These are phyloP conservation scores for Vitis hybrid DNA, from an alignment of 177 flowering plant genomes.

Conservation along the genomic window DNA sequence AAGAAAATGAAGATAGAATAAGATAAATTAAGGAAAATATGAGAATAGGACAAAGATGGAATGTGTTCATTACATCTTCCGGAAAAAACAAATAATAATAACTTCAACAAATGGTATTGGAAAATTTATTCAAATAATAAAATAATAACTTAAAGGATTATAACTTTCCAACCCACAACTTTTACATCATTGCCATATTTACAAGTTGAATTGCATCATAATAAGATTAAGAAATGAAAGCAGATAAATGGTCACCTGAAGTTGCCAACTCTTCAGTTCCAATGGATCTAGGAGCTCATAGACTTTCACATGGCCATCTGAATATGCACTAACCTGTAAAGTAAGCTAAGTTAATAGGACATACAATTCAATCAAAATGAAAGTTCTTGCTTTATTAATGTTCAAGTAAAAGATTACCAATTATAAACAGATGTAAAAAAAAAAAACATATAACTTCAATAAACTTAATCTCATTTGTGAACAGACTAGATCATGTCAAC, in stretches of 20 bases:
- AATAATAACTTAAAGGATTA: background rate
- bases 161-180: background rate
- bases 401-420: background rate
- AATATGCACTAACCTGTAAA: constrained; percentile 65
- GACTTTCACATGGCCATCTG: constrained; percentile 78
- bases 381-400: background rate
- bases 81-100: too few species aligned
- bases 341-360: background rate
- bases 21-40: too few species aligned
- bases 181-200: background rate
- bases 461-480: too few species aligned
- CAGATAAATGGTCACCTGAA: constrained; percentile 59
- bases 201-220: background rate
- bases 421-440: background rate
- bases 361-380: background rate
- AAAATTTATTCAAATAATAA: too few species aligned
- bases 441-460: too few species aligned
- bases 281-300: constrained; percentile 77
- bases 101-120: too few species aligned
- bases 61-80: too few species aligned
- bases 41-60: too few species aligned
- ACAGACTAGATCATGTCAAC: too few species aligned
- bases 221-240: background rate
- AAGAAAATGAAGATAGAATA: too few species aligned
- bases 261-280: constrained; percentile 84